Conservation (phyloP, 768 basidiomycete species). For the Psilocybe subaeruginosa region DNA sequence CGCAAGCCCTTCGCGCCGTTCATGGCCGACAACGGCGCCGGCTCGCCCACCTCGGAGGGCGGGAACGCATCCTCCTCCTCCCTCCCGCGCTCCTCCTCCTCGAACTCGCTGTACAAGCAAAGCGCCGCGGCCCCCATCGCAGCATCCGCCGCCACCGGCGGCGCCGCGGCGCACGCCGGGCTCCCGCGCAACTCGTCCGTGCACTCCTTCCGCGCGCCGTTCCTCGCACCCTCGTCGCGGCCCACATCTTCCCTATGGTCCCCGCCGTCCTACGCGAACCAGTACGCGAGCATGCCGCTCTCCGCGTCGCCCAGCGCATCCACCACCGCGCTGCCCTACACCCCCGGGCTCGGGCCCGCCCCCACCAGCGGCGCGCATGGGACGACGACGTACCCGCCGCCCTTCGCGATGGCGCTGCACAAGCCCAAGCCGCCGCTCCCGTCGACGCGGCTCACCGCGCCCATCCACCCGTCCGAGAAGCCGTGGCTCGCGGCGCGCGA, state of each 20-base stretch:
- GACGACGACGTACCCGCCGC: background rate
- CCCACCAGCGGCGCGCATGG: too few species aligned
- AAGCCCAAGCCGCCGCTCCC: constrained; percentile 42
- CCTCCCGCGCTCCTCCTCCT: constrained; percentile 26
- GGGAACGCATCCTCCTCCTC: constrained; percentile 17
- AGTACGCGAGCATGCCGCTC: constrained; percentile 16
- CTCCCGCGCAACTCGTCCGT: constrained; percentile 45
- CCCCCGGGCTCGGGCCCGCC: background rate
- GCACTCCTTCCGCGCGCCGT: constrained; percentile 66
- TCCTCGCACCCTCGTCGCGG: constrained; percentile 72
- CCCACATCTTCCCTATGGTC: constrained; percentile 64
- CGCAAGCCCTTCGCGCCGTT: constrained; percentile 53
- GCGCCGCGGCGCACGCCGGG: constrained; percentile 14
- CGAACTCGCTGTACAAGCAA: constrained; percentile 44
- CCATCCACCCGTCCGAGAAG: constrained; percentile 56
- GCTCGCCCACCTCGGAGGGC: background rate
- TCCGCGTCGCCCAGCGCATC: constrained; percentile 27
- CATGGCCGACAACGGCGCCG: constrained; percentile 31
- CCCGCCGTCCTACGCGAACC: constrained; percentile 48
- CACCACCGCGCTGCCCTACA: constrained; percentile 22
- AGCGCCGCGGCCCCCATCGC: constrained; percentile 46
- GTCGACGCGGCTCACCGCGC: constrained; percentile 52
- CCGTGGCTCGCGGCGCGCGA: constrained; percentile 58
- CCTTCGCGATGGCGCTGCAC: constrained; percentile 23
- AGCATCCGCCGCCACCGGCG: constrained; percentile 11